Evolutionary conservation across 1,284 basidiomycete species (phyloP).

Genomic region (Pascua guehoae): DNA sequence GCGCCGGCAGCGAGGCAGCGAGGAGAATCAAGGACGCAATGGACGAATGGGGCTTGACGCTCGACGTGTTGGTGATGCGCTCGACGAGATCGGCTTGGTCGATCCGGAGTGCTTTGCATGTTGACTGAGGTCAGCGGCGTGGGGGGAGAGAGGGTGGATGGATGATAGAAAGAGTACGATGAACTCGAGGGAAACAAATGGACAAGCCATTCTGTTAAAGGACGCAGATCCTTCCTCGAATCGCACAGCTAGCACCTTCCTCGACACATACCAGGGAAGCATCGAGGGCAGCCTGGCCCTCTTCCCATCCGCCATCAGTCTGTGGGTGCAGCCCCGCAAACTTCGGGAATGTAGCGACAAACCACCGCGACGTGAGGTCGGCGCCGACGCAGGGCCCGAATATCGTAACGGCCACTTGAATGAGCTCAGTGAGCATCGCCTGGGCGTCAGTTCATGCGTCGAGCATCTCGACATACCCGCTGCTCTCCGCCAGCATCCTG

Average conservation of each 20-base stretch:
- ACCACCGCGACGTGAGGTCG: conserved; percentile 28
- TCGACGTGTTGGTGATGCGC: conserved; percentile 15
- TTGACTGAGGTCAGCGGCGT: conserved; percentile 1
- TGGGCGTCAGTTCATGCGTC: conserved; percentile 5
- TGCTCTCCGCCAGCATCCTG: conserved; percentile 36
- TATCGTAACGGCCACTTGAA: conserved; percentile 26
- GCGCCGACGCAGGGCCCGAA: conserved; percentile 26
- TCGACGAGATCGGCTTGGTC: conserved; percentile 21
- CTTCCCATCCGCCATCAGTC: conserved; percentile 8
- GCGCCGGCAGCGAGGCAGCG: conserved; percentile 13
- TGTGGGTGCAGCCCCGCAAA: conserved; percentile 19
- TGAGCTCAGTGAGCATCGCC: conserved; percentile 29
- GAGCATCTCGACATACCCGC: conserved; percentile 13
- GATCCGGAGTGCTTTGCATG: conserved; percentile 8
- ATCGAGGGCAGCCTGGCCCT: conserved; percentile 16
- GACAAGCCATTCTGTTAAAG: background rate
- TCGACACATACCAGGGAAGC: conserved; percentile 13
- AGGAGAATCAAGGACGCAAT: conserved; percentile 31
- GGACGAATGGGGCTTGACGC: conserved; percentile 23
- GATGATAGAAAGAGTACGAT: background rate
- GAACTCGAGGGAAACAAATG: background rate
- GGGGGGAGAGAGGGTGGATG: too few relatives aligned
- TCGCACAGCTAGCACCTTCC: background rate
- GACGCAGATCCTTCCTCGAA: too few relatives aligned
- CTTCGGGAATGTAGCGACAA: conserved; percentile 27